These are phyloP conservation scores for Eucalyptus urophylla DNA, from an alignment of 345 rosid species.

Conservation along the genomic window DNA sequence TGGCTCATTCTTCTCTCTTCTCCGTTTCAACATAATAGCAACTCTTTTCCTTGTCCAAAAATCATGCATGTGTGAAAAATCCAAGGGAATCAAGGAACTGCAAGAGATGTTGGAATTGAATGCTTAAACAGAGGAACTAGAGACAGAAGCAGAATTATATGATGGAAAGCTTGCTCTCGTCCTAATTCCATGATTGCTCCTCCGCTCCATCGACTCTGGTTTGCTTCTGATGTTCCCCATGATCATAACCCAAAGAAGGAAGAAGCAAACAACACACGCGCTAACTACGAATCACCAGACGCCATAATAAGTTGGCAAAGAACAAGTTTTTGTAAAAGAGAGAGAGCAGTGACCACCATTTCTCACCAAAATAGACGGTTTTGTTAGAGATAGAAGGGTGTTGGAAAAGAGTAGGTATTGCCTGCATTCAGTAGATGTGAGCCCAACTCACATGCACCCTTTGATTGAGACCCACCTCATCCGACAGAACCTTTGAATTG, in stretches of 20 bases:
- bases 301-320: background rate
- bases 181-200: background rate
- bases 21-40: background rate
- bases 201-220: background rate
- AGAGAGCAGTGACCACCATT: background rate
- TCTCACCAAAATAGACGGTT: background rate
- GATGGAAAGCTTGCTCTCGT: background rate
- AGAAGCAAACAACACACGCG: background rate
- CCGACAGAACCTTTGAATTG: background rate
- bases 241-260: background rate
- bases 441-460: background rate
- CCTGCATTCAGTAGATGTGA: background rate
- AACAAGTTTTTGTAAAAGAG: background rate
- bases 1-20: background rate
- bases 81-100: background rate
- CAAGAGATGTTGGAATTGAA: background rate
- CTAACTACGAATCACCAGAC: background rate
- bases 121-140: background rate
- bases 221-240: background rate
- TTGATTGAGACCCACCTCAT: background rate
- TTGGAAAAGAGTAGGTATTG: background rate
- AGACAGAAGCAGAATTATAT: background rate
- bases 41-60: background rate
- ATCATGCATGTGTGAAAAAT: background rate
- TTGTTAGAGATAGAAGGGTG: background rate